Percentiles rank a stretch among this genome's conserved stretches.
Evolutionary conservation across 805 yeast species (phyloP).

Genomic region (Yarrowia sp.): DNA sequence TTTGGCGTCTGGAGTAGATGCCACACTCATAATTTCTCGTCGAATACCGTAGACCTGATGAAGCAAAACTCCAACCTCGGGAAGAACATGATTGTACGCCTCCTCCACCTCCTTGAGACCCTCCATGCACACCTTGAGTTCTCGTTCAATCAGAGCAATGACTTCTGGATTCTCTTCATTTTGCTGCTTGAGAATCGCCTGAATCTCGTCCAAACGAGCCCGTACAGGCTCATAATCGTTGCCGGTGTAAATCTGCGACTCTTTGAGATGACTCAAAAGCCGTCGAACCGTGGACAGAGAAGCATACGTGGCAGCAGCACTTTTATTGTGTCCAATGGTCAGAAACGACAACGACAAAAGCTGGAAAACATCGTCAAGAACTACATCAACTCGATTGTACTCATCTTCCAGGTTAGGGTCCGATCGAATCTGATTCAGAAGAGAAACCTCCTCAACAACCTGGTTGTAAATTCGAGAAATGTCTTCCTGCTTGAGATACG

Average conservation of each 20-base stretch:
- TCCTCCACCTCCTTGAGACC: conserved; percentile 57
- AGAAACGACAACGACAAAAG: conserved; percentile 79
- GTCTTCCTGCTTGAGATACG: conserved; percentile 38
- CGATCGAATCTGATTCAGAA: conserved; percentile 36
- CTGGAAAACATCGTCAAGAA: conserved; percentile 87
- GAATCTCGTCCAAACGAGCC: conserved; percentile 67
- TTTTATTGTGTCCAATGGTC: conserved; percentile 84
- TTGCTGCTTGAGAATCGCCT: conserved; percentile 52
- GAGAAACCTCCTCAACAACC: conserved; percentile 35
- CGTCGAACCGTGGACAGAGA: conserved; percentile 83
- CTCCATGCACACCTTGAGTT: conserved; percentile 59
- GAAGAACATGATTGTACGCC: conserved; percentile 52
- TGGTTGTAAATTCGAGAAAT: conserved; percentile 34
- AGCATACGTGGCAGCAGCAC: conserved; percentile 93
- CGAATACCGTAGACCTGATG: conserved; percentile 61
- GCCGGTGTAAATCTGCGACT: conserved; percentile 74
- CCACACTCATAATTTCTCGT: conserved; percentile 54
- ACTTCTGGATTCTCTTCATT: conserved; percentile 52
- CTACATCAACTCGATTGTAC: conserved; percentile 55
- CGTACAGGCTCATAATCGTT: conserved; percentile 79
- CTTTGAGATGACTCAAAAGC: conserved; percentile 75
- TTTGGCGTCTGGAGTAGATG: conserved; percentile 42
- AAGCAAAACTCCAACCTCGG: conserved; percentile 50
- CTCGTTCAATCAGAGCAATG: conserved; percentile 57
- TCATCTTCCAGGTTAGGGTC: conserved; percentile 35